Evolutionary conservation across 140 eudicot genomes (phyloP), one percentile per base, ranked within the genome.

Genomic region (Flaveria floridana): DNA sequence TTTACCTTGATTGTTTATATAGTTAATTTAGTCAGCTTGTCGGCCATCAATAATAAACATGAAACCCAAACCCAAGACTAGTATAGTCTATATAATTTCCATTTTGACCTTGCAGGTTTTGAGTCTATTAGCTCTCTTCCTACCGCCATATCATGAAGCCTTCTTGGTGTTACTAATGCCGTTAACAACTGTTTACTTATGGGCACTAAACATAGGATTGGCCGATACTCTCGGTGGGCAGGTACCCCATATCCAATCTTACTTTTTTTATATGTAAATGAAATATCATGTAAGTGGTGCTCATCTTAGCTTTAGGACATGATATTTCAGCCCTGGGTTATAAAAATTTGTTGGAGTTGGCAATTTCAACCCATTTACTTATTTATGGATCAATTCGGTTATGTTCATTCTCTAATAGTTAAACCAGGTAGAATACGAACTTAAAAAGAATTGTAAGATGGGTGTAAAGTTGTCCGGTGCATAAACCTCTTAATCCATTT

Each of bases 51-150:
- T 55, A 55, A 6, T 18, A 55, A 18, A 18, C 23, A 55, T 18
- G 62, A 18, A 55, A 16, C 0, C 62, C 62, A 18, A 55, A 55
- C 62, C 12, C 18, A 7, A 55, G 62, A 18, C 62, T 55, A 55
- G 3, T 28, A 30, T 30, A 13, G 46, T 62, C 44, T 62, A 28
- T 26, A 12, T 8, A 8, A 15, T 65, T 16, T 37, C 7, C 70
- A 65, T 65, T 65, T n/a, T 65, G 50, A 34, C 70, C 50, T 65
- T 65, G 48, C 70, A 65, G 70, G 50, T 65, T 34, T 65, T 47
- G 50, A 65, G 15, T 16, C 23, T 65, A 65, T 65, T 15, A 65
- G 48, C 48, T 65, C 70, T 65, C 25, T 65, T n/a, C 48, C 23
- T 30, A n/a, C 23, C 9, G 48, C 50, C 50, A n/a, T 16, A 37